Evolutionary conservation across 2,329 filamentous ascomycete species (phyloP).

Genomic region (Albophoma yamanashiensis): DNA sequence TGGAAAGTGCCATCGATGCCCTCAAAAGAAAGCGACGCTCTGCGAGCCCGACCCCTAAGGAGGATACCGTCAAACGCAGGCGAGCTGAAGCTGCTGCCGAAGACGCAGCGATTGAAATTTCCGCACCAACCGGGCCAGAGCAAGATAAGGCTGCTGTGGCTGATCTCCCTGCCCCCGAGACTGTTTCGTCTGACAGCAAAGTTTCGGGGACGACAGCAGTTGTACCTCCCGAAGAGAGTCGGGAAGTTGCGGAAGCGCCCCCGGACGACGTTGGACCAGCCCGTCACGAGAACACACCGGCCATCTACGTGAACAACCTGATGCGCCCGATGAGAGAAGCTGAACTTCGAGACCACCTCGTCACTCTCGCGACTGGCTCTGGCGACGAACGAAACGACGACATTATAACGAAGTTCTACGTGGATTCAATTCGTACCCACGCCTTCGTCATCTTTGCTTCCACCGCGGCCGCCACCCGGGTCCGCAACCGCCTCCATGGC

Average conservation of each 20-base stretch:
- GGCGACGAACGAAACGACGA: slow-evolving; percentile 39
- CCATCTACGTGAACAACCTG: slow-evolving; percentile 82
- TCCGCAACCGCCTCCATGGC: slow-evolving; percentile 65
- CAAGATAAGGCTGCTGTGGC: not conserved
- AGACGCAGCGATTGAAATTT: slow-evolving; percentile 4
- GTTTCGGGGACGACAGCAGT: not conserved
- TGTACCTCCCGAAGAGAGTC: slow-evolving; percentile 5
- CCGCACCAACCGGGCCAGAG: not conserved
- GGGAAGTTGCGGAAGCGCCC: slow-evolving; percentile 20
- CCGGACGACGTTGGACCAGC: slow-evolving; percentile 39
- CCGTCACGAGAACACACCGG: slow-evolving; percentile 60
- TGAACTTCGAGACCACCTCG: slow-evolving; percentile 57
- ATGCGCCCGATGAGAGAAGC: slow-evolving; percentile 72
- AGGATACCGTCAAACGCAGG: slow-evolving; percentile 43
- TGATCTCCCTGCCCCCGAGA: not conserved
- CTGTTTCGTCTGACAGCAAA: not conserved
- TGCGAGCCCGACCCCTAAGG: slow-evolving; percentile 45
- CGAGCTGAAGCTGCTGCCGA: slow-evolving; percentile 21
- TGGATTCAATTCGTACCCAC: slow-evolving; percentile 82
- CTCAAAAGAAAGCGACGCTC: slow-evolving; percentile 60
- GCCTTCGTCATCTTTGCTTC: slow-evolving; percentile 68
- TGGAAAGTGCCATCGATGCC: slow-evolving; percentile 25
- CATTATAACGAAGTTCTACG: slow-evolving; percentile 55
- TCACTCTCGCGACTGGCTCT: slow-evolving; percentile 54
- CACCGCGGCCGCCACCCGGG: slow-evolving; percentile 61